Conservation (phyloP, 352 stramenopile genomes). For the Pythium oligandrum region DNA sequence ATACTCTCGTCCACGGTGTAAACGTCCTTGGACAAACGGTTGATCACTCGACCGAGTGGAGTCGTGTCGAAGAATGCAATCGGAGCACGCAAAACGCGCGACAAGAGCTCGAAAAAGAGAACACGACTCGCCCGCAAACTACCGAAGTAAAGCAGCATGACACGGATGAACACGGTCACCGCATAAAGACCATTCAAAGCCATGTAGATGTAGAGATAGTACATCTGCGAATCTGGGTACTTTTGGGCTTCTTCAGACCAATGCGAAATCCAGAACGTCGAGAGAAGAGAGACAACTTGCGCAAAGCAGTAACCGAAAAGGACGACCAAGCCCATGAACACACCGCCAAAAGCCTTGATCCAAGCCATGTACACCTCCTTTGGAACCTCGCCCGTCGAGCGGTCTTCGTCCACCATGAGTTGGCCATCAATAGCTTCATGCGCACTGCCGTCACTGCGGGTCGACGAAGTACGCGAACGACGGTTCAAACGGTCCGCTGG, state of each 20-base stretch:
- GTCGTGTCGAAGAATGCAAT: constrained; percentile 81
- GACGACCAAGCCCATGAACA: constrained; percentile 38
- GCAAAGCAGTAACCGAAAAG: constrained; percentile 47
- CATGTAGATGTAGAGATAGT: constrained; percentile 82
- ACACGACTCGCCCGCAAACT: constrained; percentile 43
- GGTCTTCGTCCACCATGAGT: constrained; percentile 71
- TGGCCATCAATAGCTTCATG: constrained; percentile 26
- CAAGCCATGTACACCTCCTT: constrained; percentile 61
- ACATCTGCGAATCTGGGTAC: constrained; percentile 58
- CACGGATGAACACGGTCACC: constrained; percentile 54
- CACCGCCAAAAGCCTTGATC: constrained; percentile 63
- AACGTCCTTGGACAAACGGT: constrained; percentile 66
- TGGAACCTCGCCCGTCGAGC: constrained; percentile 64
- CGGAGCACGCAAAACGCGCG: constrained; percentile 50
- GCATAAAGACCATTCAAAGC: constrained; percentile 57
- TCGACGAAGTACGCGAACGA: constrained; percentile 50
- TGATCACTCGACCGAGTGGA: constrained; percentile 60
- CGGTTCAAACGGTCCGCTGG: constrained; percentile 19
- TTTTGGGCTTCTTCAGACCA: constrained; percentile 82
- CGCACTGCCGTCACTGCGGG: constrained; percentile 43
- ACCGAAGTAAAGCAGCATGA: constrained; percentile 44
- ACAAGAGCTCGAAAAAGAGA: constrained; percentile 54
- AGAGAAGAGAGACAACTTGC: constrained; percentile 45
- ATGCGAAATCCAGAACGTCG: constrained; percentile 91
- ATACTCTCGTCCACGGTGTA: constrained; percentile 60